Base-by-base conservation (phyloP, 1,284 basidiomycete genomes). In the Coriolopsis trogii region DNA sequence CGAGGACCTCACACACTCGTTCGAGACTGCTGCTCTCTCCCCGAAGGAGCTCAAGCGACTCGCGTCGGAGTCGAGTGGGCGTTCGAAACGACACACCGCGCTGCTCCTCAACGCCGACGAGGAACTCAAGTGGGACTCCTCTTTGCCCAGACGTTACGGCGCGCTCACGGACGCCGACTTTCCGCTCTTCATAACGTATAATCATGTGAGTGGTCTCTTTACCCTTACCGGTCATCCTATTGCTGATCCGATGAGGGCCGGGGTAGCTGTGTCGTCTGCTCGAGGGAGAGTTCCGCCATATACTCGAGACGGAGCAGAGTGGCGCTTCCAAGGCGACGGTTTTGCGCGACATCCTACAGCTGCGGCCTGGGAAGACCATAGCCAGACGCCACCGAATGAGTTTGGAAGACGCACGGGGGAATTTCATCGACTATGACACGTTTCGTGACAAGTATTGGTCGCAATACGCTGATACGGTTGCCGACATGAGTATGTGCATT, bases 171-270 rank as follows among this genome's bases (percentile, higher is more conserved):
- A 85, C 25, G 61, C 70, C 0, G 80, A 90, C 61, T 90, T 89
- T 52, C 88, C 87, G 0, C 63, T 89, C 46, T 90, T 90, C 52
- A 62, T 87, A 6, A 86, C 85, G 0, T 84, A 81, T 44, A 78
- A 87, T 55, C 73, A 76, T 54, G 87, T 85, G 58, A 28, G 46
- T 41, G 21, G 6, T 71, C 12, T 8, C 16, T 8, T 34, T 8
- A n/a, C n/a, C n/a, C n/a, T n/a, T n/a, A n/a, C n/a, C n/a, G n/a
- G 20, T 26, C 13, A 20, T 20, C 10, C 25, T 15, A 20, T 12
- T 16, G 13, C 16, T 24, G 13, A 2, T 13, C 8, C 18, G 29
- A 13, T 20, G 18, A 23, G 15, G 5, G 16, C 24, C 2, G 18
- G 5, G 10, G n/a, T n/a, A 50, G 31, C 24, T 37, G 2, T 47